A percentile compares a stretch with the other conserved stretches of the same genome.
Conservation (phyloP, 108 stramenopile genomes). For the Pseudonitzschia pungens region DNA sequence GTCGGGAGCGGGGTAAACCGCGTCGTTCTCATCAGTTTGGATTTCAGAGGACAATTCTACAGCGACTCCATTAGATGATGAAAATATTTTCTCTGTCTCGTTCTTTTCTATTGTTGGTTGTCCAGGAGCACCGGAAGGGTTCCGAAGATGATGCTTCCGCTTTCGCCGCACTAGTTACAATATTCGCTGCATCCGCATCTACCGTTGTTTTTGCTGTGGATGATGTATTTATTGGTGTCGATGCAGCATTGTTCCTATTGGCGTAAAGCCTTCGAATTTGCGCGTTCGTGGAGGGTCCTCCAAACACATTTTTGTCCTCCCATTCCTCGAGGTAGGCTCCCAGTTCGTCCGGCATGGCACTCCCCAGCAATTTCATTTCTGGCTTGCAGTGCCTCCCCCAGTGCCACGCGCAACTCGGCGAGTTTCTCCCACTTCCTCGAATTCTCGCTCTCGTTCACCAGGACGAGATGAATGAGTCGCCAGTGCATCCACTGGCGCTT, state of each 20-base stretch:
- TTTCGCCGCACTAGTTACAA: background rate
- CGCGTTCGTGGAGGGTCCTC: slow-evolving; percentile 55
- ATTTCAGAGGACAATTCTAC: background rate
- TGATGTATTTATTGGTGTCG: background rate
- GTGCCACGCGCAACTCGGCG: slow-evolving; percentile 41
- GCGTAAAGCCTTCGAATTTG: slow-evolving; percentile 31
- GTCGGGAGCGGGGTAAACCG: background rate
- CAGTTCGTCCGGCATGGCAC: slow-evolving; percentile 13
- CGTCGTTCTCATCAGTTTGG: background rate
- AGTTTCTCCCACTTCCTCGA: slow-evolving; percentile 42
- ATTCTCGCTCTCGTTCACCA: slow-evolving; percentile 30
- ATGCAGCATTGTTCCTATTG: background rate
- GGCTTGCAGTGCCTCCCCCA: slow-evolving; percentile 61
- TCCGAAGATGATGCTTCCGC: background rate
- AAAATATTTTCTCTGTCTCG: background rate
- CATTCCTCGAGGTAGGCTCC: slow-evolving; percentile 43
- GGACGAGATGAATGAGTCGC: slow-evolving; percentile 46
- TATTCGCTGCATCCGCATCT: background rate
- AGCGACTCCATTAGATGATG: background rate
- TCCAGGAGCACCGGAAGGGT: background rate
- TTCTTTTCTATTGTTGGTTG: slow-evolving; percentile 2
- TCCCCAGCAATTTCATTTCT: slow-evolving; percentile 18
- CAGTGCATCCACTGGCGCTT: slow-evolving; percentile 46
- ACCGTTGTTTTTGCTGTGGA: background rate
- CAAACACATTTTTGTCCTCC: slow-evolving; percentile 66